Evolutionary conservation across 306 rosid species (phyloP), one percentile per base, ranked within the genome.

Genomic region (Cicer cuneatum): DNA sequence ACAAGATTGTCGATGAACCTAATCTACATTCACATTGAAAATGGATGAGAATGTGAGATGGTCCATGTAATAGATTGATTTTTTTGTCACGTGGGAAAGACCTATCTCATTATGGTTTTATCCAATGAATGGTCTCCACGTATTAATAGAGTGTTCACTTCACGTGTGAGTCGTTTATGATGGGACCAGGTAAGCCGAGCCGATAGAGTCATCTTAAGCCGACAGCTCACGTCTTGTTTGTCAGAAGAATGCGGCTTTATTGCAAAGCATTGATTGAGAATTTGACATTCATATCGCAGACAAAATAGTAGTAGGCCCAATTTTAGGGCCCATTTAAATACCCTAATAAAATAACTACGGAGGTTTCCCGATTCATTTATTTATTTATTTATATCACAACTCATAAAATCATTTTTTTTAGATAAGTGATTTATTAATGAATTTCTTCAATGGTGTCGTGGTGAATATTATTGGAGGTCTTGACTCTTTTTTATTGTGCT

Each of bases 121-220:
- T 14, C 78, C 81, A 88, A 89, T 88, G 47, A 37, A 0, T 0
- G 45, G 1, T 7, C 1, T 71, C 86, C 96, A 88, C 80, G 83
- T 81, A 10, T 18, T 57, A 60, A 66, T 4, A 13, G 1, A 47
- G 54, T 5, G 63, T 10, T 39, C 68, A 7, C 71, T 82, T 88
- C 97, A 92, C 96, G 87, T 92, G 97, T 29, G 66, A 43, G 68
- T 8, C 46, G 73, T 33, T 61, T 62, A 78, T 70, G 79, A 79
- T 84, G 33, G 78, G 52, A 45, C 54, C 74, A 21, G 11, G 8
- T 6, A 29, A 81, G 72, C 72, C 39, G 73, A 59, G 66, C 75
- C 3, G 52, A 76, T 73, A 66, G 69, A 68, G 12, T 10, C 7
- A 21, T 39, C 14, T 29, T 57, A 35, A 80, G 76, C 80, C 29